Conservation (phyloP, 208 protist species). For the Angomonas ambiguus region DNA sequence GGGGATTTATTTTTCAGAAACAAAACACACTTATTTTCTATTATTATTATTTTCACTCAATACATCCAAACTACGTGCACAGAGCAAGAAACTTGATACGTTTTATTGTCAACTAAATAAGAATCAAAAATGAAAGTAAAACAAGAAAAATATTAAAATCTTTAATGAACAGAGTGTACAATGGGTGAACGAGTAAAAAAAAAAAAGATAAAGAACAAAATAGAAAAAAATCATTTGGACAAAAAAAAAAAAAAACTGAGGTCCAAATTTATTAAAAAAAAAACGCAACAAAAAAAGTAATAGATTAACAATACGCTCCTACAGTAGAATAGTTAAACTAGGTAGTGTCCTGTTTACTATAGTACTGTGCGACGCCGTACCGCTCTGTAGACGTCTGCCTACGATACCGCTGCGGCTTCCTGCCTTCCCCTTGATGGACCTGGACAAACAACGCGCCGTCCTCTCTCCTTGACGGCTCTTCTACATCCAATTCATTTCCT, state of each 20-base stretch:
- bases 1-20: not conserved
- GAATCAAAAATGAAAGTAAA: not conserved
- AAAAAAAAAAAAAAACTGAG: not conserved
- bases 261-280: not conserved
- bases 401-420: not conserved
- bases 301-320: too few relatives aligned
- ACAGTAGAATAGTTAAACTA: not conserved
- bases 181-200: not conserved
- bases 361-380: conserved; percentile 3
- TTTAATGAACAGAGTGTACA: not conserved
- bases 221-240: not conserved
- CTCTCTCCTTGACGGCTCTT: not conserved
- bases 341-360: not conserved
- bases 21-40: not conserved
- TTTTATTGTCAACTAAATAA: not conserved
- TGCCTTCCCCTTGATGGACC: not conserved
- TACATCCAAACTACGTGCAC: too few relatives aligned
- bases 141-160: not conserved
- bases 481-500: not conserved
- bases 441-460: not conserved
- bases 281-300: not conserved
- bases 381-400: not conserved
- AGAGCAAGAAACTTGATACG: not conserved
- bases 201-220: not conserved
- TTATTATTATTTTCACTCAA: not conserved